These are phyloP conservation scores for Chimonanthus praecox DNA, from an alignment of 164 flowering plant genomes.

Conservation along the genomic window DNA sequence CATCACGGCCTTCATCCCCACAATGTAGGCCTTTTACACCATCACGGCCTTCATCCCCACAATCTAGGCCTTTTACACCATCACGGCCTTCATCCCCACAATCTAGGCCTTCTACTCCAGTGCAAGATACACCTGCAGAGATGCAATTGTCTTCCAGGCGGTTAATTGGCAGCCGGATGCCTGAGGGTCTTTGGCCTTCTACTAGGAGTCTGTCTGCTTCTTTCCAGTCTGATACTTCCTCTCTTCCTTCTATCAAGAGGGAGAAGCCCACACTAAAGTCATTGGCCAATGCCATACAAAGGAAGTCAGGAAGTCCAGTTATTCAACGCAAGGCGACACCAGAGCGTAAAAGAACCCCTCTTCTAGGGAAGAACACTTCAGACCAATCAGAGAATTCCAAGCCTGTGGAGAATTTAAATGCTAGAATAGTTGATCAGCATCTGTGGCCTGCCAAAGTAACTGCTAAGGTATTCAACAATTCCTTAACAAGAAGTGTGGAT, in stretches of 20 bases:
- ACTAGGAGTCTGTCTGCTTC: constrained; percentile 86
- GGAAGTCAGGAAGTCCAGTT: constrained; percentile 37
- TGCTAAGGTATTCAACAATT: constrained; percentile 42
- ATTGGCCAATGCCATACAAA: constrained; percentile 60
- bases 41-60: constrained; percentile 35
- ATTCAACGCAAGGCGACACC: constrained; percentile 52
- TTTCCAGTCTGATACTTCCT: constrained; percentile 74
- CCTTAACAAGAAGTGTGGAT: constrained; percentile 48
- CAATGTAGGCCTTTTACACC: constrained; percentile 42
- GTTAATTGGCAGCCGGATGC: constrained; percentile 28
- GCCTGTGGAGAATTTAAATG: constrained; percentile 56
- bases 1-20: constrained; percentile 49
- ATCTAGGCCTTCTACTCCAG: constrained; percentile 18
- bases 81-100: constrained; percentile 54
- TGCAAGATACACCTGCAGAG: constrained; percentile 42
- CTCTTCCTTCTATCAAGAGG: constrained; percentile 65
- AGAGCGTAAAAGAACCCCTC: constrained; percentile 84
- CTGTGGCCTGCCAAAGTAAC: constrained; percentile 75
- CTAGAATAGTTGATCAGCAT: constrained; percentile 70
- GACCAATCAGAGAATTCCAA: constrained; percentile 82
- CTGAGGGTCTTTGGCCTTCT: constrained; percentile 88
- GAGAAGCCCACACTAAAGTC: constrained; percentile 72
- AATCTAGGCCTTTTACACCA: constrained; percentile 49
- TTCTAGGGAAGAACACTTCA: constrained; percentile 59
- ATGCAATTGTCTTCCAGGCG: constrained; percentile 35